A percentile compares a stretch with the other conserved stretches of the same genome.
phyloP scores from a whole-genome alignment of 768 basidiomycete species.

The Mycena leptocephala region DNA sequence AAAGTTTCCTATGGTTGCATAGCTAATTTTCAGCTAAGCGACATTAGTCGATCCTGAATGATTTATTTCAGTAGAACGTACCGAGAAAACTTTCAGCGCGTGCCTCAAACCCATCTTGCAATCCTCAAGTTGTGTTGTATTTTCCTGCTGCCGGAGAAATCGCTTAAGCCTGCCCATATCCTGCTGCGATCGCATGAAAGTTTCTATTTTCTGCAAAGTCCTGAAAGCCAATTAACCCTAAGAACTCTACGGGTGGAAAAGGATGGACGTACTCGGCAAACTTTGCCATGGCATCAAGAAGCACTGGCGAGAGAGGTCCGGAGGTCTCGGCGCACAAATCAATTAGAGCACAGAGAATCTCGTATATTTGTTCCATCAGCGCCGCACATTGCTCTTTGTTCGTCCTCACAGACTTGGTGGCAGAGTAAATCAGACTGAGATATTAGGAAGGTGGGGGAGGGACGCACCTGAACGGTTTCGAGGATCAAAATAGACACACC shows the following conservation, averaged over 20 bases:
- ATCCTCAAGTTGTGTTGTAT: not conserved
- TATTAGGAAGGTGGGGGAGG: too few species aligned
- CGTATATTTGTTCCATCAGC: not conserved
- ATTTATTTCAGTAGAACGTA: not conserved
- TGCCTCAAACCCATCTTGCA: not conserved
- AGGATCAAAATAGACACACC: constrained; percentile 6
- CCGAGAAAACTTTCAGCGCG: not conserved
- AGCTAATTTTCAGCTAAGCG: too few species aligned
- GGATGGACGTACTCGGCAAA: not conserved
- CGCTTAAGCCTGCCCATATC: not conserved
- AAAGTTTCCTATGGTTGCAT: too few species aligned
- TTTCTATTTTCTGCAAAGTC: constrained; percentile 2
- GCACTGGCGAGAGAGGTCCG: not conserved
- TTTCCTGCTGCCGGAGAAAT: not conserved
- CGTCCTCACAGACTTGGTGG: not conserved
- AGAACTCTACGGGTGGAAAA: not conserved
- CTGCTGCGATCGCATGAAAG: not conserved
- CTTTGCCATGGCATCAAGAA: not conserved
- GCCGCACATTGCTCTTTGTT: not conserved
- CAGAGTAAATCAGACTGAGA: too few species aligned
- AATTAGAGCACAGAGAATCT: not conserved
- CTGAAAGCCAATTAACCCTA: not conserved
- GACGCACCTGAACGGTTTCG: constrained; percentile 10
- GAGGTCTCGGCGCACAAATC: not conserved
- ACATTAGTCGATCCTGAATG: not conserved